Percentiles rank a stretch among this genome's conserved stretches.
These are phyloP conservation scores for Penicillium antarcticum DNA, from an alignment of 495 filamentous ascomycete species.

Conservation along the genomic window DNA sequence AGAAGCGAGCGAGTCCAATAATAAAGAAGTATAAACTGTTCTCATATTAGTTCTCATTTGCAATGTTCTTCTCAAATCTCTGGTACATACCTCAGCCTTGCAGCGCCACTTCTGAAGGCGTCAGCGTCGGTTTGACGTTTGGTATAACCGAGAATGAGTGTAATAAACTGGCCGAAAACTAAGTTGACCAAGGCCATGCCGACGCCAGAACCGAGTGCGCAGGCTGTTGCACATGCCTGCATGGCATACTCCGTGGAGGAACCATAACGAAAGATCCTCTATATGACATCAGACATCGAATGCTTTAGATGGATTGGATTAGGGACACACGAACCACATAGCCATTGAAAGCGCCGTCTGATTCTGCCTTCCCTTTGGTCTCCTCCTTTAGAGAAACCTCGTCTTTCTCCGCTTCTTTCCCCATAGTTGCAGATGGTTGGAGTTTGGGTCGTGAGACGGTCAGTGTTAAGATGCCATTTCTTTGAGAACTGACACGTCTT, in stretches of 20 bases:
- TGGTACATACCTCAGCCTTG: conserved; percentile 1
- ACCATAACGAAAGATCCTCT: conserved; percentile 8
- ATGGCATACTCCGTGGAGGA: conserved; percentile 3
- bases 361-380: too few relatives aligned
- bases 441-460: too few relatives aligned
- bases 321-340: too few relatives aligned
- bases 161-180: conserved; percentile 9
- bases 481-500: too few relatives aligned
- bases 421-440: too few relatives aligned
- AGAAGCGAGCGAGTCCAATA: conserved; percentile 27
- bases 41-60: background rate
- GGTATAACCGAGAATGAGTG: background rate
- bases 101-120: conserved; percentile 1
- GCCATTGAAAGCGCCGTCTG: too few relatives aligned
- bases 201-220: conserved; percentile 4
- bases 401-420: too few relatives aligned
- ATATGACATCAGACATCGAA: background rate
- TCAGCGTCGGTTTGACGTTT: background rate
- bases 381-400: too few relatives aligned
- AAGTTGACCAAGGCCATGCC: conserved; percentile 9
- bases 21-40: conserved; percentile 12
- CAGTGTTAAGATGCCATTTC: too few relatives aligned
- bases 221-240: conserved; percentile 1
- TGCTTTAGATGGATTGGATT: too few relatives aligned
- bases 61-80: background rate